Base-by-base conservation (phyloP, 2,329 filamentous ascomycete species). In the Penicillium sumatraense region DNA sequence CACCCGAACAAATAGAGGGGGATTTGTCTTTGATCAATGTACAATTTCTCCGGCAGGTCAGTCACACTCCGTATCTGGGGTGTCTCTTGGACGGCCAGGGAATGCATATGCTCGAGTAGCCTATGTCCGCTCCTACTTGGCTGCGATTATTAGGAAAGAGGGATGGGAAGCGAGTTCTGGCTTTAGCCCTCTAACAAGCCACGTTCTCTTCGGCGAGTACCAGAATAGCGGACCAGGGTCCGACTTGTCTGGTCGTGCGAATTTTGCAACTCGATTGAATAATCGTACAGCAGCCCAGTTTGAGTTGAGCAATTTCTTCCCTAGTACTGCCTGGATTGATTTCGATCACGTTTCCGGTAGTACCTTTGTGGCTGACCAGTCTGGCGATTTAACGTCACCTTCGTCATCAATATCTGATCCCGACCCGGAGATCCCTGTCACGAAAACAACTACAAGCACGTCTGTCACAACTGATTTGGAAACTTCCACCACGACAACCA, bases 251-350 rank as follows among this genome's bases (percentile, higher is more conserved):
- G 59, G 58, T 3, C 69, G 74, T 29, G 74, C 69, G 6, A 57
- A 60, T 11, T 78, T 78, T 49, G 73, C 73, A 2, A 64, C 71
- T 20, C 70, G 76, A 59, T 65, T 77, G 35, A 67, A 71, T 13
- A 71, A 72, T 53, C 48, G 54, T 9, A 63, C 71, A 35, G 74
- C 72, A 16, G 68, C 67, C 23, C 69, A 76, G 49, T 78, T 76
- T 49, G 68, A 78, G 62, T 61, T 79, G 29, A 62, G 67, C 6
- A 73, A 65, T 54, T 78, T 79, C 62, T 78, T 79, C 53, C 58
- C 68, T 1, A 66, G 66, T 1, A 77, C 70, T 1, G 67, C 69
- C 6, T 79, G 75, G 72, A 78, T 79, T 59, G 72, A 79, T 54
- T 75, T 77, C 51, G 71, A 72, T 2, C 68, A 70, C 33, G 64